These are phyloP conservation scores for Inonotus hispidus DNA, from an alignment of 1,284 basidiomycete genomes.

Conservation along the genomic window DNA sequence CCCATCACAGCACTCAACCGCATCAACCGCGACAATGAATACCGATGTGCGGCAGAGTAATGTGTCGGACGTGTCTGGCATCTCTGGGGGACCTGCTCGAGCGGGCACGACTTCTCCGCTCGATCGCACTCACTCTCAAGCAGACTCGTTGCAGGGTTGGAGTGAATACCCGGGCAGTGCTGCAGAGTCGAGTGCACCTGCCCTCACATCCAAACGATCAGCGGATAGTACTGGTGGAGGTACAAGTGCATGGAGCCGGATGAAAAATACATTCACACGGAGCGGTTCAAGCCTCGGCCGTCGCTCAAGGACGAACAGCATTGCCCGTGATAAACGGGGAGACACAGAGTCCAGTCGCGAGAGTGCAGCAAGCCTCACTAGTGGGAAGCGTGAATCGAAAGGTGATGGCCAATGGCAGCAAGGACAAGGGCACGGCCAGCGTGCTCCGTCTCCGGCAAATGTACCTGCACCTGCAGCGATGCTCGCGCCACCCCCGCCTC, in stretches of 20 bases:
- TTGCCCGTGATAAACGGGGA: constrained; percentile 52
- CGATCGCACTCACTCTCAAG: constrained; percentile 15
- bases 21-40: constrained; percentile 41
- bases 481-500: constrained; percentile 47
- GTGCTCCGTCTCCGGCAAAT: constrained; percentile 50
- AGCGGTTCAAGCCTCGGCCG: constrained; percentile 60
- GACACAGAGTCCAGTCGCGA: constrained; percentile 65
- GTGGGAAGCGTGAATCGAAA: constrained; percentile 34
- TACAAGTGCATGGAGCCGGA: constrained; percentile 59
- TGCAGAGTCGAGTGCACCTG: constrained; percentile 4
- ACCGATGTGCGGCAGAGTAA: constrained; percentile 28
- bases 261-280: constrained; percentile 56
- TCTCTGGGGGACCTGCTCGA: background rate
- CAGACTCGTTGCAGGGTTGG: constrained; percentile 16
- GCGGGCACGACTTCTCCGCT: constrained; percentile 8
- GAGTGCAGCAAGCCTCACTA: constrained; percentile 64
- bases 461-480: constrained; percentile 53
- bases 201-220: constrained; percentile 46
- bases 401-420: constrained; percentile 11
- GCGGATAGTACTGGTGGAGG: constrained; percentile 32
- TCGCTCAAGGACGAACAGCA: constrained; percentile 72
- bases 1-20: constrained; percentile 33
- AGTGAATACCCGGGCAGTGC: background rate
- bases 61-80: constrained; percentile 8
- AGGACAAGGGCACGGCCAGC: constrained; percentile 34